A percentile compares a stretch with the other conserved stretches of the same genome.
phyloP scores from a whole-genome alignment of 306 rosid species.

The Malus fusca region DNA sequence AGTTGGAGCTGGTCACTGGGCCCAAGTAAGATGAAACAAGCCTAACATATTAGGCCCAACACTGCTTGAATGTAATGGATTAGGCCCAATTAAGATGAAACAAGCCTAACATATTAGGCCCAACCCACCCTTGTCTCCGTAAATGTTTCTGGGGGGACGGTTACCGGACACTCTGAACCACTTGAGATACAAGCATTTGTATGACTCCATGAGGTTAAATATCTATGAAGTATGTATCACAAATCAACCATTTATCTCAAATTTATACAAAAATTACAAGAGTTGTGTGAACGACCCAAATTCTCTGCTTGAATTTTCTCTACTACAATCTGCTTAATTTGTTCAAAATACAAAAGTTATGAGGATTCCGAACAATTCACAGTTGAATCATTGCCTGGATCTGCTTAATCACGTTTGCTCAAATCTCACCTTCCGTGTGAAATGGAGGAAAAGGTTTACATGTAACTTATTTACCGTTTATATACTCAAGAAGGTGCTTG shows the following conservation, averaged over 20 bases:
- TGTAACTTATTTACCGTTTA: constrained; percentile 48
- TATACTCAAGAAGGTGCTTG: constrained; percentile 68
- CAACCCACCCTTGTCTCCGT: neutral
- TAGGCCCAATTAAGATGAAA: neutral
- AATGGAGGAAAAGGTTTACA: too few species aligned
- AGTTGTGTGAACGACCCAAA: neutral
- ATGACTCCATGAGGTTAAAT: neutral
- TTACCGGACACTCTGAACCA: too few species aligned
- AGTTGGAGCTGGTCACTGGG: neutral
- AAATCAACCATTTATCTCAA: neutral
- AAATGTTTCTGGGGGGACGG: neutral
- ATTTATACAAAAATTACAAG: neutral
- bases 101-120: too few species aligned
- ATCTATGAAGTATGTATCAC: neutral
- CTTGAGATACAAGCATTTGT: too few species aligned
- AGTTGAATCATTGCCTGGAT: neutral
- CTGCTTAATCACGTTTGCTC: neutral
- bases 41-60: too few species aligned
- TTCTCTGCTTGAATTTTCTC: neutral
- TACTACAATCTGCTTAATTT: neutral
- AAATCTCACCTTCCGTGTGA: neutral
- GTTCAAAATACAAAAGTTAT: neutral
- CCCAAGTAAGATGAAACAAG: neutral
- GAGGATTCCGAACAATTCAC: neutral
- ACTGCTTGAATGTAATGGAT: too few species aligned